Evolutionary conservation across 306 rosid species (phyloP), one percentile per base, ranked within the genome.

Genomic region (Lupinus albus): DNA sequence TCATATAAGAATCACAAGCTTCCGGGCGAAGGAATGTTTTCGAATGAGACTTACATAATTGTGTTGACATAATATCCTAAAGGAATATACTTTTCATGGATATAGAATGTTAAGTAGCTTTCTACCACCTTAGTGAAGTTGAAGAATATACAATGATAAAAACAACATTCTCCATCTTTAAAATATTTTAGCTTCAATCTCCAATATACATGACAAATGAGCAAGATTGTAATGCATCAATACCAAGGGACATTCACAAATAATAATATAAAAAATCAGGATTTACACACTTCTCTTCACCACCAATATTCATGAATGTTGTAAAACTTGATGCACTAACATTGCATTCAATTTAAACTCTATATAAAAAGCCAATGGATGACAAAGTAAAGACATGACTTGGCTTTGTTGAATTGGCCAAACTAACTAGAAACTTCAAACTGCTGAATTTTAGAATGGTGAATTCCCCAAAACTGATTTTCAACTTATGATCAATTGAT

Each of bases 391-490:
- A 50, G 35, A 42, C 15, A 52, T 38, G 60, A 54, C 52, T 17
- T 21, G 67, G 39, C 55, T 46, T 41, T 32, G 58, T 67, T 45
- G 76, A 53, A 42, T 36, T 17, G 9, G 17, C 53, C 44, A 4
- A 61, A 44, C 64, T 21, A 48, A 62, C 39, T 13, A 70, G 64
- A 15, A 49, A 67, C 12, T 54, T 38, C 70, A 68, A 61, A 61
- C 57, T 38, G 16, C 3, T 7, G 44, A 30, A 15, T 16, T 14
- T 30, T 14, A 41, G 15, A 54, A 16, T 8, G 33, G 7, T 28
- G 52, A 21, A 42, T 53, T 15, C 17, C 28, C 62, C 55, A 72
- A 67, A 68, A 14, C 41, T 71, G 30, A 72, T 56, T 67, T 63
- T 33, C 60, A 72, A 49, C 72, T 61, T 21, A 53, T 50, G 36